Conservation (phyloP, 2,329 filamentous ascomycete species). For the Teratosphaeria zuluensis region DNA sequence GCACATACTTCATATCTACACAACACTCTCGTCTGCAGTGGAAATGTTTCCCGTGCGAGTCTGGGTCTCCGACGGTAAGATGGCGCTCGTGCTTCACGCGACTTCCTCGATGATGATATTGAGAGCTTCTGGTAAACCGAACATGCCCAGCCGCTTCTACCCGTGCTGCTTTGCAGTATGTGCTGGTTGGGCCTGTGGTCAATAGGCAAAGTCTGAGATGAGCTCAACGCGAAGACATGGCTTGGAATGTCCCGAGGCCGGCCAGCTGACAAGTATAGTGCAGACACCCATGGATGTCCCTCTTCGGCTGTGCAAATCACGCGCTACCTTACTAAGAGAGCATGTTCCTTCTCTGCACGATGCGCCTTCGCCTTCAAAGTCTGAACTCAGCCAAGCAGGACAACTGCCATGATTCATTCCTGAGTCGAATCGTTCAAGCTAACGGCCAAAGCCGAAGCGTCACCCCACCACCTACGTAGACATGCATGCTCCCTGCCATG, state of each 20-base stretch:
- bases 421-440: background rate
- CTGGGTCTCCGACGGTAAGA: background rate
- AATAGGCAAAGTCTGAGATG: conserved; percentile 38
- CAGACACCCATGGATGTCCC: background rate
- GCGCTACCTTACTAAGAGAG: no score
- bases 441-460: background rate
- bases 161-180: conserved; percentile 20
- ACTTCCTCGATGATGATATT: conserved; percentile 18
- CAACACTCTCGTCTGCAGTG: background rate
- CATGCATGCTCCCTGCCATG: background rate
- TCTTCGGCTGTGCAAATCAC: no score
- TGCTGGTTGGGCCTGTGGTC: conserved; percentile 44
- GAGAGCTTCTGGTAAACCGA: conserved; percentile 41
- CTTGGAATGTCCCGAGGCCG: background rate
- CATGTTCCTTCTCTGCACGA: background rate
- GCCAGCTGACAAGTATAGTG: background rate
- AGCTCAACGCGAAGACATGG: background rate
- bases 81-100: background rate
- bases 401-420: background rate
- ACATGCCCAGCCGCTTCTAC: conserved; percentile 36
- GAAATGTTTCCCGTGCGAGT: background rate
- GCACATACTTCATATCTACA: conserved; percentile 35
- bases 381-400: background rate
- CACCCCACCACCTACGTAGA: background rate
- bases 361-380: background rate